Base-by-base conservation (phyloP, 2,329 filamentous ascomycete genomes). In the Periconia sp. region DNA sequence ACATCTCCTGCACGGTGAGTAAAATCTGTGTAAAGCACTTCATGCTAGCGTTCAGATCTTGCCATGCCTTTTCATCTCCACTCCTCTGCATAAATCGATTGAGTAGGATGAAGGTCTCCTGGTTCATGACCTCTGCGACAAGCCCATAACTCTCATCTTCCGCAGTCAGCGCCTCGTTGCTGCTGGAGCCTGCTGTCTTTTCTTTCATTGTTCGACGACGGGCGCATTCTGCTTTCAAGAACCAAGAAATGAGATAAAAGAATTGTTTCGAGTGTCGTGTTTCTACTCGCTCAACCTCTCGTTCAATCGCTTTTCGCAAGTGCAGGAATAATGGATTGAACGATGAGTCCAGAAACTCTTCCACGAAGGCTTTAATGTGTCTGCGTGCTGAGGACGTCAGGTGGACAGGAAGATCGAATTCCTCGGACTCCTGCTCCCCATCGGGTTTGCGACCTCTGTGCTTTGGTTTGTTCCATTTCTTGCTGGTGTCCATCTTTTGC, bases 21-120 rank as follows among this genome's bases (percentile, higher is more conserved):
- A 96, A 77, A 54, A 97, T 94, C 64, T 97, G 92, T 0, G 92
- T 97, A 64, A 96, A 95, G 65, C 92, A 96, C 41, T 89, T 86
- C 85, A 97, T 94, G 34, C 88, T 86, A 1, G 92, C 87, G 41
- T 91, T 89, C 12, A 97, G 72, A 57, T 95, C 88, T 40, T 84
- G 82, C 92, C 92, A 96, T 47, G 86, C 84, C 65, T 96, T 96
- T 57, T 87, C 81, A 52, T 95, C 91, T 49, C 88, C 80, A 3
- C 86, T 83, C 40, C 82, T 81, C 50, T 92, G 87, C 78, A 99
- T 90, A 34, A 85, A 83, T 36, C 88, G 84, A 56, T 91, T 95
- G 13, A 99, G 73, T 2, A 89, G 85, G 52, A 97, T 87, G 58
- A 99, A 96, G 57, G 89, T 96, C 69, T 97, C 89, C 66, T 99